Evolutionary conservation across 441 rosid genomes (phyloP), one percentile per base, ranked within the genome.

Genomic region (Syzygium malaccense): DNA sequence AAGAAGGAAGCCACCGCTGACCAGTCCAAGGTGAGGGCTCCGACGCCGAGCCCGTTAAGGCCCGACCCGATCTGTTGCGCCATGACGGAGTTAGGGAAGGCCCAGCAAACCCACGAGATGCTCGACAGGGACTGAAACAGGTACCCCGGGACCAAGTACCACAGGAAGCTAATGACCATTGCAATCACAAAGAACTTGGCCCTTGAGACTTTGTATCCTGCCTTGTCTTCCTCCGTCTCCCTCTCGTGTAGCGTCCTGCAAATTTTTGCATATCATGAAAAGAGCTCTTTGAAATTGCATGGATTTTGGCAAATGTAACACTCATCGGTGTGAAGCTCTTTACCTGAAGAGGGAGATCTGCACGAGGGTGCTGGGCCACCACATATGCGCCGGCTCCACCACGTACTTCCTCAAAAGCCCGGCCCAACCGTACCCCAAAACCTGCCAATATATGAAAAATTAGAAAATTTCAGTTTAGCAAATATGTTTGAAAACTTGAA

Each of bases 401-500:
- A 95, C 93, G 57, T 92, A 92, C 89, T 90, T 94, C 89, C 97
- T 92, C 91, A 95, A 87, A 17, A 94, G 90, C 60, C 97, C 95
- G 23, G 96, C 96, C 97, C 95, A 95, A 56, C 97, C 95, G 57
- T 94, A 95, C 19, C 97, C 97, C 87, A 95, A 86, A 86, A 94
- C 89, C 96, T 95, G 90, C 64, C 91, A 90, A 41, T 41, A 37
- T 75, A 75, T 51, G n/a, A 75, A 60, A 60, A 20, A 75, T 75
- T 75, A 23, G 51, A 41, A 41, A 23, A 41, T 20, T n/a, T 41
- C 6, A 6, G 5, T 75, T 75, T 6, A 23, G 51, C 25, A 25
- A 12, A 75, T 10, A 33, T 12, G n/a, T 75, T 3, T 0, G 0
- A 7, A 25, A 2, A 23, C n/a, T 3, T 75, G 83, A 23, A n/a